Percentiles rank a stretch among this genome's conserved stretches.
These are phyloP conservation scores for Chlorella variabilis DNA, from an alignment of 163 green algal genomes.

Conservation along the genomic window DNA sequence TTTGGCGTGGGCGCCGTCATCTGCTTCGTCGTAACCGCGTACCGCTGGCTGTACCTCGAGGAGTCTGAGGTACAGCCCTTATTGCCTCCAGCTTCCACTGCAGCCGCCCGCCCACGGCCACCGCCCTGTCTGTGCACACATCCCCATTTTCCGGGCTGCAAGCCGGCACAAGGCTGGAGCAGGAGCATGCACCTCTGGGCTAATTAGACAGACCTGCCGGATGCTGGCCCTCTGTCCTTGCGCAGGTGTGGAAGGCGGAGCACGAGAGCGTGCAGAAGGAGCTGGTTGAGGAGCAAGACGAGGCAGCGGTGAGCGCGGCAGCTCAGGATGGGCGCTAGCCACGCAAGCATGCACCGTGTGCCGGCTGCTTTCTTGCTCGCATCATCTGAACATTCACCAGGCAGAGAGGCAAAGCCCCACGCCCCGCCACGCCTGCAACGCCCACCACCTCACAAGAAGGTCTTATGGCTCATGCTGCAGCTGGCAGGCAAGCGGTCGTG, in stretches of 20 bases:
- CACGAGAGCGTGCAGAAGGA: conserved; percentile 21
- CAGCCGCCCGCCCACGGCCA: no score
- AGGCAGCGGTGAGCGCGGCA: conserved; percentile 19
- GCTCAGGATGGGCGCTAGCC: no score
- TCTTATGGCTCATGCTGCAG: neutral
- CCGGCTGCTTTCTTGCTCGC: neutral
- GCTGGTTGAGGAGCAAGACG: neutral
- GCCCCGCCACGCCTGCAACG: no score
- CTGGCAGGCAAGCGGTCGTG: neutral
- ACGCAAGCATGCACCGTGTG: no score
- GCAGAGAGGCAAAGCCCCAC: no score
- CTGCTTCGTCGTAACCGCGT: conserved; percentile 21
- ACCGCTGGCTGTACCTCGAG: conserved; percentile 41
- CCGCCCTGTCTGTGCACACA: no score
- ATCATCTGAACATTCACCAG: neutral
- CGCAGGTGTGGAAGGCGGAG: conserved; percentile 28
- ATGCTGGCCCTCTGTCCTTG: neutral
- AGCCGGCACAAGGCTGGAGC: no score
- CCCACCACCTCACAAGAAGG: no score
- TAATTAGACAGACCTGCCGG: no score
- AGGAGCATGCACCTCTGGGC: no score
- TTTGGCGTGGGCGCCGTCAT: conserved; percentile 34
- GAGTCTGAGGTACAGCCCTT: neutral
- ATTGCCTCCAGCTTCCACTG: no score
- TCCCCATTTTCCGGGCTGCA: no score